Evolutionary conservation across 139 green algal species (phyloP).

Genomic region (Helicosporidium sp.): DNA sequence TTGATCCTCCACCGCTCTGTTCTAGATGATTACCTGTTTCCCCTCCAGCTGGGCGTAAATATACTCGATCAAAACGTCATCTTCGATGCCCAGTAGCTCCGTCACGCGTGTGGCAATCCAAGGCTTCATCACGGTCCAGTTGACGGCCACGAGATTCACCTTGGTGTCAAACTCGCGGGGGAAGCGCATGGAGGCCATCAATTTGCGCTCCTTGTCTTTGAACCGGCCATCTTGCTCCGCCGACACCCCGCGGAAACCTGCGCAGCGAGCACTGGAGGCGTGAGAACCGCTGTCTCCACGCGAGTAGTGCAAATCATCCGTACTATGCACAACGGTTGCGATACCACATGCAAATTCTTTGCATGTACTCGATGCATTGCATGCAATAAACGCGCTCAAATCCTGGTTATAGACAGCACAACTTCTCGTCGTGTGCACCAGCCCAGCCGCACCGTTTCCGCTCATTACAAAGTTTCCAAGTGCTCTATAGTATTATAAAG

Average conservation of each 20-base stretch:
- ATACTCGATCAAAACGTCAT: slow-evolving; percentile 84
- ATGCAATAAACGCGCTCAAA: too few relatives aligned
- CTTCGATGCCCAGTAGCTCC: slow-evolving; percentile 78
- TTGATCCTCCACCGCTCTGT: too few relatives aligned
- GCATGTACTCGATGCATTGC: too few relatives aligned
- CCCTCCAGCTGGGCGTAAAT: slow-evolving; percentile 75
- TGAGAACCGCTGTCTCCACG: too few relatives aligned
- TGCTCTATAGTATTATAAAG: too few relatives aligned
- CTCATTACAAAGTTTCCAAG: background rate
- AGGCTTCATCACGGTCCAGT: slow-evolving; percentile 73
- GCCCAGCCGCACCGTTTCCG: background rate
- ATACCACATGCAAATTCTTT: too few relatives aligned
- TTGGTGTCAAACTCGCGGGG: slow-evolving; percentile 52
- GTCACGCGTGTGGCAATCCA: slow-evolving; percentile 84
- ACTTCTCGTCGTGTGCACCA: too few relatives aligned
- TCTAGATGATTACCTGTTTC: slow-evolving; percentile 20
- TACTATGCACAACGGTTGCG: too few relatives aligned
- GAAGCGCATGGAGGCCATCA: slow-evolving; percentile 54
- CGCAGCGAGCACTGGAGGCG: too few relatives aligned
- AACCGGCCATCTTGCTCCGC: slow-evolving; percentile 52
- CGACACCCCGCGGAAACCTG: slow-evolving; percentile 13
- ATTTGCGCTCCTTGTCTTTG: slow-evolving; percentile 52
- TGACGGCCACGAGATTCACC: slow-evolving; percentile 59
- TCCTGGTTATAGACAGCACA: too few relatives aligned
- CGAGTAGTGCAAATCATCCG: too few relatives aligned